Conservation (phyloP, 1,284 basidiomycete species). For the Xerocomus amazonicus region DNA sequence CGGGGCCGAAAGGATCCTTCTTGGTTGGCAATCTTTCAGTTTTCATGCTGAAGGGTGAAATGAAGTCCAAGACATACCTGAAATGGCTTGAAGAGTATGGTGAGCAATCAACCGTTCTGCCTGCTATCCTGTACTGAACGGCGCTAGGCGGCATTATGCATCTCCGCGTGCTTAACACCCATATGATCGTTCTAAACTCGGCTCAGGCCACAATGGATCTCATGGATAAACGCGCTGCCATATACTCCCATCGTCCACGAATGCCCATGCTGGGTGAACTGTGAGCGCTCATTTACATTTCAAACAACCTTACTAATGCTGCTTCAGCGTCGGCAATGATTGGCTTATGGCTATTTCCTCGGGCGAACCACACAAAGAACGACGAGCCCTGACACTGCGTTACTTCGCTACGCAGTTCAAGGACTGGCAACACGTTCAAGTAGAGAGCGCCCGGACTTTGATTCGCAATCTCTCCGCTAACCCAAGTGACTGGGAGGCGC, state of each 20-base stretch:
- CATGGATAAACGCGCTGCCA: slow-evolving; percentile 15
- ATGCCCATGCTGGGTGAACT: slow-evolving; percentile 13
- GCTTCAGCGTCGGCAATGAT: slow-evolving; percentile 5
- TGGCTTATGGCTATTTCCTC: slow-evolving; percentile 8
- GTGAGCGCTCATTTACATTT: neutral
- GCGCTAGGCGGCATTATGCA: slow-evolving; percentile 6
- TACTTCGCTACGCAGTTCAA: slow-evolving; percentile 12
- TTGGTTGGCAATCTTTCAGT: slow-evolving; percentile 7
- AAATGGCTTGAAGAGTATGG: slow-evolving; percentile 12
- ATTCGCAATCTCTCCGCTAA: slow-evolving; percentile 3
- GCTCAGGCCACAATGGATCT: slow-evolving; percentile 9
- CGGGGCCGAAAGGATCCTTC: slow-evolving; percentile 9
- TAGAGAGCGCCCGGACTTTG: slow-evolving; percentile 5
- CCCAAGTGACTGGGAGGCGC: slow-evolving; percentile 3
- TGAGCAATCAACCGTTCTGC: neutral
- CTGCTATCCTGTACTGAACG: neutral
- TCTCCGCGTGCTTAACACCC: neutral
- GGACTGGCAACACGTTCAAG: slow-evolving; percentile 13
- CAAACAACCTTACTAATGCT: neutral
- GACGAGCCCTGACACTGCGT: slow-evolving; percentile 9
- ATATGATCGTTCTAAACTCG: slow-evolving; percentile 10
- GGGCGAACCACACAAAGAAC: slow-evolving; percentile 9
- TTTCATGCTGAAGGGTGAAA: neutral
- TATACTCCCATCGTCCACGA: slow-evolving; percentile 13
- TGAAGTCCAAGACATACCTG: neutral